Percentiles rank a stretch among this genome's conserved stretches.
Evolutionary conservation across 148 eudicot genomes (phyloP).

Genomic region (Polygonum aviculare): DNA sequence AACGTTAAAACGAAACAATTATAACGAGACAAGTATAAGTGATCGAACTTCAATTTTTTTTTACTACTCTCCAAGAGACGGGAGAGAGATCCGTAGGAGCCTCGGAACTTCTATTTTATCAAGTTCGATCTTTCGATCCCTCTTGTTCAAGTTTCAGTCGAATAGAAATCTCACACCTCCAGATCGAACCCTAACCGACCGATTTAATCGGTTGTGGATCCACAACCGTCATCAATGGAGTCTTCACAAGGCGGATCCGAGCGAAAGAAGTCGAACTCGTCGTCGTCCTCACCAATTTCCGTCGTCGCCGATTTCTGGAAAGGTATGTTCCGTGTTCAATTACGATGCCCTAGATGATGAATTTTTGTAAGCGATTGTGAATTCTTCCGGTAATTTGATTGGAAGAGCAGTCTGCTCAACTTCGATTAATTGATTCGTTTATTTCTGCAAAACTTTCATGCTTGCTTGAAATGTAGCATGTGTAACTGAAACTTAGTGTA

Average conservation of each 20-base stretch:
- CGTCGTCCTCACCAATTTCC: constrained; percentile 60
- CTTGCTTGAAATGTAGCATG: too few relatives aligned
- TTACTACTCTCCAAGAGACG: not conserved
- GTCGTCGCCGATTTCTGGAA: constrained; percentile 89
- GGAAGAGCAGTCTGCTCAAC: not conserved
- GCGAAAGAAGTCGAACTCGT: constrained; percentile 40
- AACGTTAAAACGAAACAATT: not conserved
- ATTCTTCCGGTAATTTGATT: not conserved
- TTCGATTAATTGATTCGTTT: not conserved
- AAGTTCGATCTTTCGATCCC: not conserved
- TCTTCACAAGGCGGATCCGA: constrained; percentile 43
- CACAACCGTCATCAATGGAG: constrained; percentile 57
- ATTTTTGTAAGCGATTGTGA: not conserved
- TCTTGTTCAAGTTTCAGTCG: not conserved
- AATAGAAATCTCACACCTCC: not conserved
- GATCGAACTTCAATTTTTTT: not conserved
- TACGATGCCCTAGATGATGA: not conserved
- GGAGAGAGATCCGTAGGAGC: not conserved
- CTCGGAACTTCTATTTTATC: not conserved
- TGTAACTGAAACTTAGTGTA: too few relatives aligned
- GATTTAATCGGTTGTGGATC: constrained; percentile 18
- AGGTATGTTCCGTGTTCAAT: constrained; percentile 29
- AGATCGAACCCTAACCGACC: constrained; percentile 13
- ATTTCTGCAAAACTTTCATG: not conserved
- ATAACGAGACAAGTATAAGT: not conserved